These are phyloP conservation scores for Buddleja alternifolia DNA, from an alignment of 257 asterid species.

Conservation along the genomic window DNA sequence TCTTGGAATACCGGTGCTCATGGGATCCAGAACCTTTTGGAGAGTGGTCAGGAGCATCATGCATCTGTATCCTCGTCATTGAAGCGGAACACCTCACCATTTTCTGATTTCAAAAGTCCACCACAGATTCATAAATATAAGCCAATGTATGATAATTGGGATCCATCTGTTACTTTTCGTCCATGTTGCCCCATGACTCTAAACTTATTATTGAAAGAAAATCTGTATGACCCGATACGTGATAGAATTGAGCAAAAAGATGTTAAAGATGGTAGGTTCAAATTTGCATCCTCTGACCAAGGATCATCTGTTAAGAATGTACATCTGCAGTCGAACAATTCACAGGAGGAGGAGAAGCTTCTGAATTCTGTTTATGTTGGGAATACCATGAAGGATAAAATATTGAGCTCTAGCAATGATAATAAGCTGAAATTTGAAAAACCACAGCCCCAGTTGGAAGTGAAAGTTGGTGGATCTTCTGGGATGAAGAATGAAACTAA, in stretches of 20 bases:
- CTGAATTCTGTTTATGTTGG: constrained; percentile 37
- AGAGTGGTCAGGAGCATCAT: constrained; percentile 40
- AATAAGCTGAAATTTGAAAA: constrained; percentile 42
- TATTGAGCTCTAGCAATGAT: constrained; percentile 38
- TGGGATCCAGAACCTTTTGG: constrained; percentile 39
- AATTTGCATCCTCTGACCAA: constrained; percentile 49
- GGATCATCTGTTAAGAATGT: constrained; percentile 50
- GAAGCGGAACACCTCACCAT: constrained; percentile 43
- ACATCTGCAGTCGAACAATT: constrained; percentile 39
- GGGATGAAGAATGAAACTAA: constrained; percentile 42
- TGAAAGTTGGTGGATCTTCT: constrained; percentile 44
- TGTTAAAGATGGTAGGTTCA: constrained; percentile 35
- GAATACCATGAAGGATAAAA: constrained; percentile 39
- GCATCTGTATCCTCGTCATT: constrained; percentile 51
- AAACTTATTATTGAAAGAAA: constrained; percentile 50
- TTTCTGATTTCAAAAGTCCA: constrained; percentile 44
- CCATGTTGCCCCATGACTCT: constrained; percentile 68
- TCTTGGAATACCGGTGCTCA: constrained; percentile 46
- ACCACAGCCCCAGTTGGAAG: constrained; percentile 31
- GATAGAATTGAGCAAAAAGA: constrained; percentile 44
- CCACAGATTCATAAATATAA: constrained; percentile 36
- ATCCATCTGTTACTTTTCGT: constrained; percentile 71
- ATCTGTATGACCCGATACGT: constrained; percentile 52
- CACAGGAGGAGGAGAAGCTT: constrained; percentile 46
- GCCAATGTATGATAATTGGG: constrained; percentile 60